phyloP scores from a whole-genome alignment of 345 rosid species.

The Corchorus olitorius region DNA sequence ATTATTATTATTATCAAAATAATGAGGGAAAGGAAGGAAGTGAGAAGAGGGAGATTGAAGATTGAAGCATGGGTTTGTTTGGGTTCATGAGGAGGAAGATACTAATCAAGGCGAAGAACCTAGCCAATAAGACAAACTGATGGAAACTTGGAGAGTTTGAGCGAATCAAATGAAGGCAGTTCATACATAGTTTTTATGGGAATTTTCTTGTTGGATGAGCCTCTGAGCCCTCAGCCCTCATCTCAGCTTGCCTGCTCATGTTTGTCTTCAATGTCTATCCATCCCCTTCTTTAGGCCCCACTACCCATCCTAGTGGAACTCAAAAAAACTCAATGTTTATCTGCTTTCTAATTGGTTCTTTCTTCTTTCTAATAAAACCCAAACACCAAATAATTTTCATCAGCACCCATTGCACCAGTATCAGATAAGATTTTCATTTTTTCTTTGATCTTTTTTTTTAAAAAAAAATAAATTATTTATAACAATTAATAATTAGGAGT shows the following conservation, averaged over 20 bases:
- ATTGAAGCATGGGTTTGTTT: not conserved
- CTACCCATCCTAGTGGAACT: slow-evolving; percentile 33
- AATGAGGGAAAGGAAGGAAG: too few relatives aligned
- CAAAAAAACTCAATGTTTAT: slow-evolving; percentile 16
- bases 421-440: slow-evolving; percentile 21
- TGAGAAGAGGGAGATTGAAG: not conserved
- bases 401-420: too few relatives aligned
- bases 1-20: not conserved
- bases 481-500: too few relatives aligned
- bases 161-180: slow-evolving; percentile 32
- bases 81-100: not conserved
- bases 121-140: slow-evolving; percentile 44
- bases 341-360: slow-evolving; percentile 11
- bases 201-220: slow-evolving; percentile 34
- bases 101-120: slow-evolving; percentile 31
- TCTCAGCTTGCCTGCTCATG: too few relatives aligned
- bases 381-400: slow-evolving; percentile 18
- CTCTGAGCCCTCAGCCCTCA: slow-evolving; percentile 14
- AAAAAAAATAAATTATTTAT: too few relatives aligned
- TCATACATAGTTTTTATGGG: slow-evolving; percentile 6
- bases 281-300: slow-evolving; percentile 21
- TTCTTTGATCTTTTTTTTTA: not conserved
- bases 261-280: slow-evolving; percentile 21
- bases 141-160: not conserved
- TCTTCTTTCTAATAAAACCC: not conserved